Evolutionary conservation across 768 basidiomycete species (phyloP).

Genomic region (Tylopilus sp.): DNA sequence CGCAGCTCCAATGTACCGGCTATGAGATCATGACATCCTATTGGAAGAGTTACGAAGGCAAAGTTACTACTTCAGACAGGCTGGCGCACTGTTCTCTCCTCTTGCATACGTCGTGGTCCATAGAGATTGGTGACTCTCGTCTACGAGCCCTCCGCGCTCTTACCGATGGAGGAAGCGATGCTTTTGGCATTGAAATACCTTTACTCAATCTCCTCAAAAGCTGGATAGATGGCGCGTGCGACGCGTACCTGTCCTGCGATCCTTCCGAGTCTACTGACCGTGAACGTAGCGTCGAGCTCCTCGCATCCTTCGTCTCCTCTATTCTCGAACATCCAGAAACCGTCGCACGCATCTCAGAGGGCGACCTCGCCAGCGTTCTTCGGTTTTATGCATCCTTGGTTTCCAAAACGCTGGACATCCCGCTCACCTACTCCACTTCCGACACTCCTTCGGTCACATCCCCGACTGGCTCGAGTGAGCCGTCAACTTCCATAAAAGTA

Average conservation of each 20-base stretch:
- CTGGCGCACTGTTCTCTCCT: constrained; percentile 65
- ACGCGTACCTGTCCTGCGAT: constrained; percentile 39
- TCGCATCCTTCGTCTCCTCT: constrained; percentile 55
- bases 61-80: constrained; percentile 53
- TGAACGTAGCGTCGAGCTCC: constrained; percentile 59
- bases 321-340: constrained; percentile 51
- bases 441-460: constrained; percentile 24
- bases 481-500: constrained; percentile 21
- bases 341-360: constrained; percentile 58
- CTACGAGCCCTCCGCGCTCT: constrained; percentile 66
- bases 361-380: constrained; percentile 53
- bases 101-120: constrained; percentile 49
- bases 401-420: constrained; percentile 46
- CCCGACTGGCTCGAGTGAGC: constrained; percentile 30
- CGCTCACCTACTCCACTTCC: constrained; percentile 12
- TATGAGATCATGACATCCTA: constrained; percentile 72
- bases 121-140: constrained; percentile 69
- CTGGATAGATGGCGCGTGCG: constrained; percentile 69
- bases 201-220: constrained; percentile 53
- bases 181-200: constrained; percentile 60
- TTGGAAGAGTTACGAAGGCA: constrained; percentile 54
- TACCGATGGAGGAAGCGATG: constrained; percentile 56
- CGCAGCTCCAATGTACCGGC: constrained; percentile 60
- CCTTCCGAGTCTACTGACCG: constrained; percentile 49
- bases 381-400: constrained; percentile 59